Conservation (phyloP, 2,329 filamentous ascomycete species). For the Macroventuria anomochaeta region DNA sequence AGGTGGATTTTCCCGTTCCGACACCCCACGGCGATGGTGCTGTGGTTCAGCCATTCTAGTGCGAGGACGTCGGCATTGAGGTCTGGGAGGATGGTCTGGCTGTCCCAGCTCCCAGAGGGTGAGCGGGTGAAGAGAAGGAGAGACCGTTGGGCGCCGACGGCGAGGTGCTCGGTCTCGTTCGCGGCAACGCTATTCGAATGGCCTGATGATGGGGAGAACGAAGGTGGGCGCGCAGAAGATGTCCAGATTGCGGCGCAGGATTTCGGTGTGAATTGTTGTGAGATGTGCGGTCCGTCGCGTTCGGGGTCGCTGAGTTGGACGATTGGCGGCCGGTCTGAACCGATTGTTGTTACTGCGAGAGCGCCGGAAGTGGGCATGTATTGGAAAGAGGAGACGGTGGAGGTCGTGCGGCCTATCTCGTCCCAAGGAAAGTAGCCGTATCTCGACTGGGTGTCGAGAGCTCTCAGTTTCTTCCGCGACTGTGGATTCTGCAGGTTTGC, state of each 20-base stretch:
- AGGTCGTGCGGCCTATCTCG: constrained; percentile 32
- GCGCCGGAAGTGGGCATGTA: constrained; percentile 38
- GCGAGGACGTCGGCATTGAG: constrained; percentile 40
- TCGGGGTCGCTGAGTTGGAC: constrained; percentile 38
- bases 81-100: constrained; percentile 5
- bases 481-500: not conserved
- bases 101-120: constrained; percentile 31
- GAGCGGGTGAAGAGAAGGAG: constrained; percentile 35
- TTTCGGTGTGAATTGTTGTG: constrained; percentile 37
- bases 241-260: constrained; percentile 37
- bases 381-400: constrained; percentile 39
- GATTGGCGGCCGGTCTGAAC: constrained; percentile 36
- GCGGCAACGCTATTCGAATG: constrained; percentile 25
- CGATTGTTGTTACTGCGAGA: constrained; percentile 40
- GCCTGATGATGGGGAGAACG: constrained; percentile 16
- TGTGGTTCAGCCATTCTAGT: constrained; percentile 43
- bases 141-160: constrained; percentile 37
- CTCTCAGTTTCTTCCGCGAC: not conserved
- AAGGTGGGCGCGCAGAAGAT: constrained; percentile 31
- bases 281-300: constrained; percentile 33
- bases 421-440: constrained; percentile 34
- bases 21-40: constrained; percentile 40
- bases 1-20: constrained; percentile 44
- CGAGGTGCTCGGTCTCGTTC: constrained; percentile 38
- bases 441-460: constrained; percentile 11